Evolutionary conservation across 306 rosid genomes (phyloP), one percentile per base, ranked within the genome.

Genomic region (Gleditsia sinensis): DNA sequence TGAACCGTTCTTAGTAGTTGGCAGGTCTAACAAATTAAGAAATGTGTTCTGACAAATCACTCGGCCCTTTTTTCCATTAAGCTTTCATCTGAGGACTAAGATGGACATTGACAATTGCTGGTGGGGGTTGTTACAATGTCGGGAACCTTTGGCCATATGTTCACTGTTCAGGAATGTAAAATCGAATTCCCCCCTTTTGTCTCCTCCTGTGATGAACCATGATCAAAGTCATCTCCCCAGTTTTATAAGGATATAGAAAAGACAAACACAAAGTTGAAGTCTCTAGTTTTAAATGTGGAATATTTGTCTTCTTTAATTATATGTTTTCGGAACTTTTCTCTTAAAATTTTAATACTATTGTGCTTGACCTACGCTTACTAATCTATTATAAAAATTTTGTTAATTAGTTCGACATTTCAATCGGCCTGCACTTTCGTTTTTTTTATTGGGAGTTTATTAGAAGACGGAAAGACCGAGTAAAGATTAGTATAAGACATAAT

Each of bases 391-490:
- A 27, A 32, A 67, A 1, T 20, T 13, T 8, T 50, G 19, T 5
- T 3, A 23, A n/a, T n/a, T n/a, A n/a, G n/a, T n/a, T 43, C 49
- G 19, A 27, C 23, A 7, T 21, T 23, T 67, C 65, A 61, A 43
- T 30, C 48, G 71, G 81, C 83, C 86, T 54, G 86, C 83, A 63
- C 20, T 32, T 51, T 58, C 50, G 51, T 75, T 73, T 27, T 37
- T 19, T 55, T 32, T 50, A 50, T 17, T 25, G 4, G 9, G 25
- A 19, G 23, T 58, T 69, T 55, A 67, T 50, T 21, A 42, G 16
- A 7, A n/a, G 19, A 11, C 21, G 32, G 13, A 49, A 19, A 2
- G 12, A 50, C 6, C 9, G 14, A 56, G 37, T 2, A 32, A 19
- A 58, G 42, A 30, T 21, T 19, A 3, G 32, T 30, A 54, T 5